Evolutionary conservation across 176 grass and related monocot genomes (phyloP).

Genomic region (Oryza glaberrima): DNA sequence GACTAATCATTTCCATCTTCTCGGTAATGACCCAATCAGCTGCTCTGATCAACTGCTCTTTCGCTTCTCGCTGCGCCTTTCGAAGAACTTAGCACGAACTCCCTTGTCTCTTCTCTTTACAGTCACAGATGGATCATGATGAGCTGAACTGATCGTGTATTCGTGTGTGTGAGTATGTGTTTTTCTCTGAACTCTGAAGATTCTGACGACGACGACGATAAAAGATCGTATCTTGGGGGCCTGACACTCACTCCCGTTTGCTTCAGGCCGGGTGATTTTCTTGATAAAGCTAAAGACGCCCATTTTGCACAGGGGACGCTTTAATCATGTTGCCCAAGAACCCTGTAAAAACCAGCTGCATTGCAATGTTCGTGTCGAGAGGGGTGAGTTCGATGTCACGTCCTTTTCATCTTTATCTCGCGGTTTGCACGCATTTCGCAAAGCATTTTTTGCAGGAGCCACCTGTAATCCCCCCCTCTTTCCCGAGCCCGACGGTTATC

Average conservation of each 20-base stretch:
- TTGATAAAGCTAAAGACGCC: neutral
- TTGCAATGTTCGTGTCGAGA: conserved; percentile 9
- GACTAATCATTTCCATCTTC: conserved; percentile 28
- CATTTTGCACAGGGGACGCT: neutral
- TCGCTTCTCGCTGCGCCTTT: conserved; percentile 12
- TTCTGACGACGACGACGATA: conserved; percentile 18
- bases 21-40: conserved; percentile 32
- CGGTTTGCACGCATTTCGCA: neutral
- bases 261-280: neutral
- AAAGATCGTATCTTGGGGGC: neutral
- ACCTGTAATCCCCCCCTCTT: neutral
- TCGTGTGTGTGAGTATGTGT: no score
- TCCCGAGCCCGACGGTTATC: neutral
- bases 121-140: neutral
- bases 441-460: neutral
- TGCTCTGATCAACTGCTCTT: neutral
- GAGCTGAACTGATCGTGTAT: neutral
- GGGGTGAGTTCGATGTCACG: neutral
- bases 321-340: conserved; percentile 1
- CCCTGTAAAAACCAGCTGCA: conserved; percentile 5
- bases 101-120: neutral
- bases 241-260: neutral
- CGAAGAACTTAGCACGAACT: conserved; percentile 2
- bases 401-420: neutral
- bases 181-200: neutral